These are phyloP conservation scores for Teunomyces gatunensis DNA, from an alignment of 805 yeast genomes.

Conservation along the genomic window DNA sequence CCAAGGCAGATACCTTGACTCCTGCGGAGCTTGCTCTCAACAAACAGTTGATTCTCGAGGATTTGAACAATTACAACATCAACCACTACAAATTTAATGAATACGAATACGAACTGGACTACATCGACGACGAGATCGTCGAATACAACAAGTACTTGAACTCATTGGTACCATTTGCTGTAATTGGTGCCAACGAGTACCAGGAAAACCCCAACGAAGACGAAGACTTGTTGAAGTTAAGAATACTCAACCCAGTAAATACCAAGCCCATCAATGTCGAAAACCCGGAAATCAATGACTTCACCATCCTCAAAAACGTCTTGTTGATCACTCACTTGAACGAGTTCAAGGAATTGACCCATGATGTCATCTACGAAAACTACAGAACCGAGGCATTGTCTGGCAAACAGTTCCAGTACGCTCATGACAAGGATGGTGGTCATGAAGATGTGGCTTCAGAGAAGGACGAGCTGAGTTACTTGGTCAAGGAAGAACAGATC, in stretches of 20 bases:
- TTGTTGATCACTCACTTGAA: constrained; percentile 79
- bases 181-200: constrained; percentile 66
- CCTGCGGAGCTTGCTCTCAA: constrained; percentile 54
- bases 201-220: constrained; percentile 39
- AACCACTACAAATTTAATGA: constrained; percentile 73
- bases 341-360: constrained; percentile 86
- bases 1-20: constrained; percentile 45
- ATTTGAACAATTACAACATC: constrained; percentile 64
- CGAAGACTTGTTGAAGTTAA: constrained; percentile 49
- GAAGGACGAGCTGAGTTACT: constrained; percentile 21
- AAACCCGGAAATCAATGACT: constrained; percentile 75
- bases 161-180: constrained; percentile 62
- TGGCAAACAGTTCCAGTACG: constrained; percentile 51
- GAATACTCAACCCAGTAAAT: constrained; percentile 46
- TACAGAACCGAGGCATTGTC: constrained; percentile 86
- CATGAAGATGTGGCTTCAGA: constrained; percentile 7
- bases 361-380: constrained; percentile 80
- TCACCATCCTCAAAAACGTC: constrained; percentile 74
- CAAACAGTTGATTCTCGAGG: constrained; percentile 73
- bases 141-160: constrained; percentile 66
- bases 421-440: constrained; percentile 16
- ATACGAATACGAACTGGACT: constrained; percentile 50
- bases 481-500: constrained; percentile 83
- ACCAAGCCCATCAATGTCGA: constrained; percentile 60
- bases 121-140: constrained; percentile 59